Base-by-base conservation (phyloP, 345 rosid genomes). In the Erucastrum elatum region DNA sequence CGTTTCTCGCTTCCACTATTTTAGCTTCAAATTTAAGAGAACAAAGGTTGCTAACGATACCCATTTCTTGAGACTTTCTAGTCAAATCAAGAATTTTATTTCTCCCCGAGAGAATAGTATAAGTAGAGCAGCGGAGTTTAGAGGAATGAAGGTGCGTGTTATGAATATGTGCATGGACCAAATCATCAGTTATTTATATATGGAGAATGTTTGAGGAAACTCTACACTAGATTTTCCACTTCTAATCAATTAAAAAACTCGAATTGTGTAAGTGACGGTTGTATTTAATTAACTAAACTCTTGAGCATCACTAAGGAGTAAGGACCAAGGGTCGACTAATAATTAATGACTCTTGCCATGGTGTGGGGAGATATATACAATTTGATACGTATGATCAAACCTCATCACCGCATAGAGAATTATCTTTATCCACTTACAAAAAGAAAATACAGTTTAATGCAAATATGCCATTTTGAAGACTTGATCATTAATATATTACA, bases 1-100 rank as follows among this genome's bases (percentile, higher is more conserved):
- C 75, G 86, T 90, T 91, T 77, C 85, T 91, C 21, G 96, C 97
- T 80, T 87, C 85, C 46, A 82, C 35, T 75, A 94, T 84, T 66
- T 74, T 84, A 33, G 90, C 66, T 64, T 91, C 87, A 73, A 81
- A 84, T 66, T 78, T 82, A 73, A 88, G 84, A 53, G 85, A 86
- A 29, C 81, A 64, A 46, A 74, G 34, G 41, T 30, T 30, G 4
- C n/a, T 21, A 58, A 68, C 35, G 65, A 37, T 49, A 70, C 82
- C 86, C 89, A 88, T 79, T 68, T 1, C 63, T 41, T 66, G 17
- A 60, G 67, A 34, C 1, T 6, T 65, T 25, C 12, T 2, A 60
- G 44, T 5, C 37, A 8, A 71, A 13, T 5, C 46, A 16, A 41
- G 29, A 64, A 55, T 44, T 27, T 4, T 11, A 0, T 26, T 1